These are phyloP conservation scores for Mortierella alpina DNA, from an alignment of 192 early-diverging fungal genomes.

Conservation along the genomic window DNA sequence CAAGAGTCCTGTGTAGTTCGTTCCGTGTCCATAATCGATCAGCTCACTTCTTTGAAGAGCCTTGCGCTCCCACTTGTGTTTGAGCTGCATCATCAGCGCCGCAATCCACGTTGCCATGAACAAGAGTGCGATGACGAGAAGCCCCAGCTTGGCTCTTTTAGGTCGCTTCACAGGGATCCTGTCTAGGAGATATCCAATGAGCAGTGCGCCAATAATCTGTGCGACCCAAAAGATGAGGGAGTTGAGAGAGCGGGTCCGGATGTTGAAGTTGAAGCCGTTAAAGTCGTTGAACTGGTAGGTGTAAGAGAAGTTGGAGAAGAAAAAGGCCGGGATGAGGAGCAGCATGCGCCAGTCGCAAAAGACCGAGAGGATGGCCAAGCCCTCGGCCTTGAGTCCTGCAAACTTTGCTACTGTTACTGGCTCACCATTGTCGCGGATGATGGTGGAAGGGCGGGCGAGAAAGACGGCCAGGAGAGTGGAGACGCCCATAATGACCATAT, in stretches of 20 bases:
- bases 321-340: conserved; percentile 72
- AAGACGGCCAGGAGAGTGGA: conserved; percentile 67
- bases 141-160: conserved; percentile 69
- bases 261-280: conserved; percentile 71
- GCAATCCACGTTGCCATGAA: conserved; percentile 73
- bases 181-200: conserved; percentile 74
- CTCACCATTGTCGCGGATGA: conserved; percentile 73
- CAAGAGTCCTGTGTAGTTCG: conserved; percentile 5
- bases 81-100: conserved; percentile 63
- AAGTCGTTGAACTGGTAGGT: conserved; percentile 69
- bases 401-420: conserved; percentile 74
- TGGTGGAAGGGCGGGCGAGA: conserved; percentile 64
- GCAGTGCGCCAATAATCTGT: conserved; percentile 76
- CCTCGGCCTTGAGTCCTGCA: conserved; percentile 67
- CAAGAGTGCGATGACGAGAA: conserved; percentile 56
- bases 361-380: conserved; percentile 62
- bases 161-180: conserved; percentile 57
- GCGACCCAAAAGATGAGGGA: conserved; percentile 77
- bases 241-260: conserved; percentile 77
- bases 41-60: not conserved
- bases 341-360: conserved; percentile 75
- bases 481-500: conserved; percentile 74
- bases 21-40: conserved; percentile 15
- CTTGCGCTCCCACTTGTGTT: conserved; percentile 52
- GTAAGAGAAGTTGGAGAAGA: conserved; percentile 83